Base-by-base conservation (phyloP, 2,329 filamentous ascomycete species). In the Ophiostoma sp. region DNA sequence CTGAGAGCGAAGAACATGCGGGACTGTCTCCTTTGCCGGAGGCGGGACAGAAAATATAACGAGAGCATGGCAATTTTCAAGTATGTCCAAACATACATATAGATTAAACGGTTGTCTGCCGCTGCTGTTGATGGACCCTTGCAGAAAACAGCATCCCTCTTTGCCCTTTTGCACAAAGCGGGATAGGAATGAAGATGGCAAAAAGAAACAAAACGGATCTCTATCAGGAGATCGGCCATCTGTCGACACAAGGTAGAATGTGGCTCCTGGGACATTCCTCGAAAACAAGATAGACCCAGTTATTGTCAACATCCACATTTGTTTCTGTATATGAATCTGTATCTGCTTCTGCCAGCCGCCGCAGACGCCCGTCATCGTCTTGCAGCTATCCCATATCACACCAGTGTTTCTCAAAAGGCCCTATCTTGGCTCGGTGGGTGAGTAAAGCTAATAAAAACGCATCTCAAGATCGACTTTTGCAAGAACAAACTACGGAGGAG, bases 211-310 rank as follows among this genome's bases (percentile, higher is more conserved):
- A 50, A 50, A 52, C 28, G 15, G 15, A 22, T 52, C 17, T 52
- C 25, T 48, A 11, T 66, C 63, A 68, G 25, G 63, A 68, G 63
- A 68, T 48, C 63, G 63, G n/a, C 33, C 31, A 36, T 61, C 31
- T 19, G 57, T 36, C 57, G 59, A 64, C 42, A 17, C 4, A 42
- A n/a, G 11, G 25, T 48, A 17, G 22, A 48, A 48, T 68, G 39
- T 68, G 39, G 63, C 63, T 9, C 59, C 59, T 25, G 39, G 15
- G 28, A n/a, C 63, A 68, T 68, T 45, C 63, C 63, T 68, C 59
- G 4, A 8, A 2, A 19, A 39, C 1, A 42, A 48, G 9, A 7
- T 19, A 22, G 33, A 8, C 59, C 59, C 59, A 22, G 12, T 63
- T 22, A 36, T 25, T 42, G 19, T 64, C 59, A 64, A 42, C 59